Evolutionary conservation across 148 eudicot species (phyloP), one percentile per base, ranked within the genome.

Genomic region (Rhododendron williamsianum): DNA sequence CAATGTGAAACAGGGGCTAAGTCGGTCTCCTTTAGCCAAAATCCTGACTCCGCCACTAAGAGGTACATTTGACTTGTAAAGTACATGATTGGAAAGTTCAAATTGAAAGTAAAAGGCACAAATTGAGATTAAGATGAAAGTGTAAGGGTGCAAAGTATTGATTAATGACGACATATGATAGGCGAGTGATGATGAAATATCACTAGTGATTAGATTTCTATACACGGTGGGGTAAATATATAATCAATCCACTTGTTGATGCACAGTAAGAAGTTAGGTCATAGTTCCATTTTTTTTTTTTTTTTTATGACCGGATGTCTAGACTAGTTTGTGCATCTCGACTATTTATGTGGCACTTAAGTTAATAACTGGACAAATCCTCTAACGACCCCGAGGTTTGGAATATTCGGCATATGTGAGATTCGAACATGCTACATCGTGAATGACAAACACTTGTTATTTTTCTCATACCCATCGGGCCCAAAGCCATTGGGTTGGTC

Each of bases 381-480:
- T 54, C 1, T 16, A 7, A 54, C 0, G 6, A 0, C 0, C 0
- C 1, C 6, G 1, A 54, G 7, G 0, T 54, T 54, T 54, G 60
- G 5, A 16, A 54, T 16, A 54, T 54, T 16, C 0, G 21, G 0
- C 60, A 3, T 54, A 1, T 18, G 2, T 54, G 21, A 0, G 1
- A 54, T 54, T 52, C 16, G 6, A 54, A 18, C 1, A 54, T 54
- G 7, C 1, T 18, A 54, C 1, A 1, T 13, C 0, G 5, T 13
- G 3, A 3, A 15, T 0, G 2, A 16, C 5, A 54, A 51, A 54
- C 6, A 54, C 58, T 54, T 16, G 6, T 15, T 13, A 54, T 1
- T 16, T 46, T 54, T 16, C 7, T 18, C 21, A 54, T 54, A 3
- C 2, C 7, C 16, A 16, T 16, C 21, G 1, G 6, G 7, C 54